Evolutionary conservation across 192 early-diverging fungal genomes (phyloP).

Genomic region (Podila verticillata): DNA sequence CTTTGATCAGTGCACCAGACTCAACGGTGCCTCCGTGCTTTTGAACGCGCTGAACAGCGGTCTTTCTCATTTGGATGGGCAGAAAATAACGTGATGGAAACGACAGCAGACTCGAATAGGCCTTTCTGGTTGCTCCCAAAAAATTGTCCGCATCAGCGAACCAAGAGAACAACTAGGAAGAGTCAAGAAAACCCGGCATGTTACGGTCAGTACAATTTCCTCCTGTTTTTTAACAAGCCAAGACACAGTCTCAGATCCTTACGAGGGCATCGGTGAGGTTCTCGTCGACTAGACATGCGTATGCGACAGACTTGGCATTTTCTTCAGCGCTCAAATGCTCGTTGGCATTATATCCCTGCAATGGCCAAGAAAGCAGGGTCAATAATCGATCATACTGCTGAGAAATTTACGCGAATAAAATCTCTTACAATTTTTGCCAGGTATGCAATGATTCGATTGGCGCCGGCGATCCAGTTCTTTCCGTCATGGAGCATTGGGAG

Average conservation of each 20-base stretch:
- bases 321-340: constrained; percentile 48
- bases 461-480: constrained; percentile 60
- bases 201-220: neutral
- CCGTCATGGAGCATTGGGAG: constrained; percentile 76
- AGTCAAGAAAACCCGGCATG: neutral
- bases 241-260: constrained; percentile 2
- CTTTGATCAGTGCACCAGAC: constrained; percentile 16
- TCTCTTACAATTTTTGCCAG: constrained; percentile 45
- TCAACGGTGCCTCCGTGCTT: constrained; percentile 58
- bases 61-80: constrained; percentile 78
- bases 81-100: constrained; percentile 74
- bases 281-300: constrained; percentile 78
- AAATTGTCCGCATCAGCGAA: constrained; percentile 88
- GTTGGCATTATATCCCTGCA: constrained; percentile 53
- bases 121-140: constrained; percentile 74
- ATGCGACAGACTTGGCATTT: constrained; percentile 62
- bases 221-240: no score
- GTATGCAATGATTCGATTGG: constrained; percentile 59
- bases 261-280: constrained; percentile 80
- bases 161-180: constrained; percentile 76
- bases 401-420: neutral
- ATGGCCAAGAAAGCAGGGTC: constrained; percentile 16
- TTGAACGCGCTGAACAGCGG: constrained; percentile 72
- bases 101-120: constrained; percentile 74
- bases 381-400: constrained; percentile 12